phyloP scores from a whole-genome alignment of 768 basidiomycete species.

The Steccherinum ochraceum region DNA sequence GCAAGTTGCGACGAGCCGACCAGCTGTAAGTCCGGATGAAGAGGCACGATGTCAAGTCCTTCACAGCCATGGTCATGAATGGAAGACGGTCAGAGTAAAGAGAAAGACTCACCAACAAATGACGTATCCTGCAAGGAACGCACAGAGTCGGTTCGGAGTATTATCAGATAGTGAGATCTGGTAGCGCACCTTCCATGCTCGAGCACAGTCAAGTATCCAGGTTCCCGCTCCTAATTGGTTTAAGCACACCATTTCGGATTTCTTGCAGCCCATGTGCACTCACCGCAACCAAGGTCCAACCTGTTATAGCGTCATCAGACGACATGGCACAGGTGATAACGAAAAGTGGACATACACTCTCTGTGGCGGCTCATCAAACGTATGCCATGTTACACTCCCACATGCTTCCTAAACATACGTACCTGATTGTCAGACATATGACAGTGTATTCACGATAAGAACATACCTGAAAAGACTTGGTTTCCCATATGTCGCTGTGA shows the following conservation, averaged over 20 bases:
- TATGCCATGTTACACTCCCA: slow-evolving; percentile 58
- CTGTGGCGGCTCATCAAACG: slow-evolving; percentile 50
- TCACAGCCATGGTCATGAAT: neutral
- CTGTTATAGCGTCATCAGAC: slow-evolving; percentile 23
- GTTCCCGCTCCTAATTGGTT: slow-evolving; percentile 52
- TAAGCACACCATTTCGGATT: neutral
- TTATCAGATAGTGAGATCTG: neutral
- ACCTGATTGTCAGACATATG: slow-evolving; percentile 25
- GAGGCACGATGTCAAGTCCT: slow-evolving; percentile 68
- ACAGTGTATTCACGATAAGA: neutral
- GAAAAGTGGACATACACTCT: slow-evolving; percentile 45
- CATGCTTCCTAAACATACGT: slow-evolving; percentile 2
- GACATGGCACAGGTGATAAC: neutral
- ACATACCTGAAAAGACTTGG: slow-evolving; percentile 34
- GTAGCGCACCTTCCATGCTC: slow-evolving; percentile 50
- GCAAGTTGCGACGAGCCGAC: slow-evolving; percentile 53
- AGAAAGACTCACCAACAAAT: slow-evolving; percentile 49
- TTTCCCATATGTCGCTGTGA: slow-evolving; percentile 73
- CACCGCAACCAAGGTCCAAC: slow-evolving; percentile 71
- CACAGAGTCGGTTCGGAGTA: neutral
- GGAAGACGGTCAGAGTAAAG: neutral
- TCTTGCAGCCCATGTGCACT: slow-evolving; percentile 16
- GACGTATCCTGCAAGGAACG: slow-evolving; percentile 37
- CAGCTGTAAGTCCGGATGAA: slow-evolving; percentile 62
- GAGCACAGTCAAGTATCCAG: slow-evolving; percentile 65